These are phyloP conservation scores for Leishmania gerbilli DNA, from an alignment of 208 protist genomes.

Conservation along the genomic window DNA sequence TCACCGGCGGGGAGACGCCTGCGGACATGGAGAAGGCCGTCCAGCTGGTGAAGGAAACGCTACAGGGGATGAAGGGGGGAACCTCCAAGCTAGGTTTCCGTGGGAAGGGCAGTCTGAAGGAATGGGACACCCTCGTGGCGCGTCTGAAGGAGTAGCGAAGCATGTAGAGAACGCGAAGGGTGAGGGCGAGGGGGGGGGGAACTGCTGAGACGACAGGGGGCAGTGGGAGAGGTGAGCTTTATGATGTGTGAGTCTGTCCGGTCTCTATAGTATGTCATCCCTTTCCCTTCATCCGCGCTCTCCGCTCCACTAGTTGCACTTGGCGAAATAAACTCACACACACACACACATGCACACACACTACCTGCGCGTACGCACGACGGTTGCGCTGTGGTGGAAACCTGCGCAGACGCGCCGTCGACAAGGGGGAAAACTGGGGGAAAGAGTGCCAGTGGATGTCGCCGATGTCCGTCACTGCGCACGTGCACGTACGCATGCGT, in stretches of 20 bases:
- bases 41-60: constrained; percentile 32
- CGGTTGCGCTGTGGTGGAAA: neutral
- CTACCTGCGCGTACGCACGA: neutral
- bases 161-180: neutral
- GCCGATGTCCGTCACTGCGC: neutral
- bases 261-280: neutral
- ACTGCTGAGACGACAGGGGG: neutral
- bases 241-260: neutral
- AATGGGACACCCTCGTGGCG: constrained; percentile 61
- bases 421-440: neutral
- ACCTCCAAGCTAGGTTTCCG: constrained; percentile 76
- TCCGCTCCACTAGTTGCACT: neutral
- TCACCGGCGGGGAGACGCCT: constrained; percentile 49
- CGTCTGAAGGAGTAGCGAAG: constrained; percentile 20
- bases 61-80: constrained; percentile 70
- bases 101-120: constrained; percentile 67
- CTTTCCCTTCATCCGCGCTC: neutral
- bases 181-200: neutral
- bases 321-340: neutral
- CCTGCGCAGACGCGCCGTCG: neutral
- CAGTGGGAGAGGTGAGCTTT: neutral
- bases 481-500: neutral
- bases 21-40: constrained; percentile 41
- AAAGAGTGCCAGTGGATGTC: neutral
- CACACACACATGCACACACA: neutral